Conservation (phyloP, 1,284 basidiomycete genomes). For the Lignosus rhinocerotis region DNA sequence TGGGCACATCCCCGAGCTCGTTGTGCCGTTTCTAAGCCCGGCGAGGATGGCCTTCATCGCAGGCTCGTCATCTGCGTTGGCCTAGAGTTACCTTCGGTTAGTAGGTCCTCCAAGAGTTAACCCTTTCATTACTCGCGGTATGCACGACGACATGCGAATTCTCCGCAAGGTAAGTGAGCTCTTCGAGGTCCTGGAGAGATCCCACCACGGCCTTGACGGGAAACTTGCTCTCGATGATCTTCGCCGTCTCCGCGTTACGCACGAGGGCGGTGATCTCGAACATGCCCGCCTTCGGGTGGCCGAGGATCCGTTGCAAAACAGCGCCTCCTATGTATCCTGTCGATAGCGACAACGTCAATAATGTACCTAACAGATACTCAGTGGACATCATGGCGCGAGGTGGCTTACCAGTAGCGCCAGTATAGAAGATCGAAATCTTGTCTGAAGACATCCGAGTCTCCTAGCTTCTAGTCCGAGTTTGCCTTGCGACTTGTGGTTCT, state of each 20-base stretch:
- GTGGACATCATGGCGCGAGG: no score
- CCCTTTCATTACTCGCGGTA: constrained; percentile 1
- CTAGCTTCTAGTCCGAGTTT: not conserved
- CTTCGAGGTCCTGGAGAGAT: constrained; percentile 21
- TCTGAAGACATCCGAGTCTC: not conserved
- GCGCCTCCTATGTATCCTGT: constrained; percentile 32
- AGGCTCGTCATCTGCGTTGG: constrained; percentile 36
- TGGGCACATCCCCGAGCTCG: constrained; percentile 14
- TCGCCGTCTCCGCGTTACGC: constrained; percentile 26
- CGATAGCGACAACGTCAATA: not conserved
- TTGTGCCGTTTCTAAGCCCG: constrained; percentile 12
- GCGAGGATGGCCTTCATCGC: constrained; percentile 14
- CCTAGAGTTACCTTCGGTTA: constrained; percentile 29
- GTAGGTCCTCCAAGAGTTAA: not conserved
- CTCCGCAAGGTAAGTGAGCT: constrained; percentile 16
- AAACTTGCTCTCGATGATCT: constrained; percentile 19
- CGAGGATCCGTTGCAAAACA: constrained; percentile 26
- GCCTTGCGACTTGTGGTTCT: no score
- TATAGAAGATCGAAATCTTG: constrained; percentile 4
- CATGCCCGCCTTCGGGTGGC: constrained; percentile 18
- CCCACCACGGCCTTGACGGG: constrained; percentile 27
- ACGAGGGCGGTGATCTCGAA: constrained; percentile 30
- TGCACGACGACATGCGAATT: constrained; percentile 26
- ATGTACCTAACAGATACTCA: not conserved
- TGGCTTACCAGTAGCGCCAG: constrained; percentile 15